Conservation (phyloP, 176 grass and related monocot genomes). For the Juncus inflexus region DNA sequence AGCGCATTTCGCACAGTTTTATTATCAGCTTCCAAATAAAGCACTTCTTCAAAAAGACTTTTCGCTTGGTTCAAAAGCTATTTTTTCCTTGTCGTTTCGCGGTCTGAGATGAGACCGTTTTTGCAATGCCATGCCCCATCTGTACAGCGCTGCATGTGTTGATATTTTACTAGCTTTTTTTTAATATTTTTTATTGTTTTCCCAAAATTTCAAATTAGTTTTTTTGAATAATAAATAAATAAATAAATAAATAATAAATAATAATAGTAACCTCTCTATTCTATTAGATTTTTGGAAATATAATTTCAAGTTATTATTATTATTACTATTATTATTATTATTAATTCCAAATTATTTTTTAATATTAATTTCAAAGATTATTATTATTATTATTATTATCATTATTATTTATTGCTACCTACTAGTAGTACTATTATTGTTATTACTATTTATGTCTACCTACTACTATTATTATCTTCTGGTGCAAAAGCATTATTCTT, state of each 20-base stretch:
- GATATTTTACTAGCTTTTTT: no score
- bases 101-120: slow-evolving; percentile 61
- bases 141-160: slow-evolving; percentile 61
- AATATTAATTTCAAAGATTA: background rate
- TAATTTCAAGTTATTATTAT: no score
- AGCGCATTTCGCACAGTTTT: slow-evolving; percentile 58
- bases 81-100: slow-evolving; percentile 56
- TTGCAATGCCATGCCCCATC: slow-evolving; percentile 79
- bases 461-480: slow-evolving; percentile 33
- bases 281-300: no score
- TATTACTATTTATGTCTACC: no score
- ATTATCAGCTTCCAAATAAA: slow-evolving; percentile 69
- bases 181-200: background rate
- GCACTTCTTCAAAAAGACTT: slow-evolving; percentile 80
- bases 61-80: slow-evolving; percentile 87
- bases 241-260: no score
- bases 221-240: background rate
- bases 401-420: no score
- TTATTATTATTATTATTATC: background rate
- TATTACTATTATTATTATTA: background rate
- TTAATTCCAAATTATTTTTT: slow-evolving; percentile 4
- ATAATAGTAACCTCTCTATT: no score
- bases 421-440: no score
- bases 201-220: background rate
- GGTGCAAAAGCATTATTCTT: slow-evolving; percentile 66